These are phyloP conservation scores for Botryotinia globosa DNA, from an alignment of 2,329 filamentous ascomycete genomes.

Conservation along the genomic window DNA sequence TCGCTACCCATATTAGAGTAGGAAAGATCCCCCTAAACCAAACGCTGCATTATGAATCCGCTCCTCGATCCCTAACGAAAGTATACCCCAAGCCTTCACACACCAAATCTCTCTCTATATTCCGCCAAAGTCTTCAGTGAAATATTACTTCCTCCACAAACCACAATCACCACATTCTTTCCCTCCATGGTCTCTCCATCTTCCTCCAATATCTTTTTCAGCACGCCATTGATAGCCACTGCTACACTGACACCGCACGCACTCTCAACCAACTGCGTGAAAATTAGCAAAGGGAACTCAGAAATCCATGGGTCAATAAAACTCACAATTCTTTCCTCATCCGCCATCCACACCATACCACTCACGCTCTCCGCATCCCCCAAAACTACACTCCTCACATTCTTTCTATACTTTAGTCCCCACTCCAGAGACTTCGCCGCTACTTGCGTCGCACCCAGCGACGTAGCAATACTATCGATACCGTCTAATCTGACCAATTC, in stretches of 20 bases:
- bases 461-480: slow-evolving; percentile 75
- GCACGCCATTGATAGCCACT: slow-evolving; percentile 58
- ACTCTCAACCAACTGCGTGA: slow-evolving; percentile 63
- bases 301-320: background rate
- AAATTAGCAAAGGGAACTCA: background rate
- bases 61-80: no score
- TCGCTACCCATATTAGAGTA: background rate
- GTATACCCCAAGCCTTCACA: background rate
- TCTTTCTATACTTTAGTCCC: slow-evolving; percentile 44
- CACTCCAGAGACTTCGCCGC: slow-evolving; percentile 66
- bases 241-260: slow-evolving; percentile 82
- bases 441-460: slow-evolving; percentile 71
- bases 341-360: slow-evolving; percentile 72
- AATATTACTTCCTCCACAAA: slow-evolving; percentile 77
- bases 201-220: slow-evolving; percentile 61
- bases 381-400: slow-evolving; percentile 61
- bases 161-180: slow-evolving; percentile 77
- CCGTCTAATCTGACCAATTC: slow-evolving; percentile 60
- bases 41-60: background rate
- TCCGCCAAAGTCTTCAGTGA: slow-evolving; percentile 57
- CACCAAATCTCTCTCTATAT: slow-evolving; percentile 19
- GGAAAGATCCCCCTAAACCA: background rate
- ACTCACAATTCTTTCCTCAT: slow-evolving; percentile 65
- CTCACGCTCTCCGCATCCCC: slow-evolving; percentile 75
- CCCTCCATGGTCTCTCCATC: slow-evolving; percentile 75